A percentile compares a stretch with the other conserved stretches of the same genome.
Conservation (phyloP, 768 basidiomycete species). For the Tylopilus rubrobrunneus region DNA sequence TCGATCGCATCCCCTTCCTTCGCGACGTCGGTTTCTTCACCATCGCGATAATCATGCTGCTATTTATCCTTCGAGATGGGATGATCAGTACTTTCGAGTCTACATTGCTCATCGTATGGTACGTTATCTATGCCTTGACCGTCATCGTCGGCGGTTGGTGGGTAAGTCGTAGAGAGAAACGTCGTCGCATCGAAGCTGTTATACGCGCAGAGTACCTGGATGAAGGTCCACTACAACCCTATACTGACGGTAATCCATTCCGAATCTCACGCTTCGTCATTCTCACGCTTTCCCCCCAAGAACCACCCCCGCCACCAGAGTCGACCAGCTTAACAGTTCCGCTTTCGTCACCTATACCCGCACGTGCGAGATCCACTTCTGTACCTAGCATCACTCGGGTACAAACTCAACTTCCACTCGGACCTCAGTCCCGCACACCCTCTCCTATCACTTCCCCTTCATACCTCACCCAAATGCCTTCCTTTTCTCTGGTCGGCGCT, state of each 20-base stretch:
- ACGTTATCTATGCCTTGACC: slow-evolving; percentile 69
- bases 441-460: slow-evolving; percentile 43
- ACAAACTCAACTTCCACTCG: slow-evolving; percentile 39
- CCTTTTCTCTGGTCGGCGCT: slow-evolving; percentile 90
- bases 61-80: slow-evolving; percentile 76
- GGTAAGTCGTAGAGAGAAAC: slow-evolving; percentile 51
- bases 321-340: slow-evolving; percentile 14
- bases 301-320: neutral
- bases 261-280: neutral
- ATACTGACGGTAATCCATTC: slow-evolving; percentile 59
- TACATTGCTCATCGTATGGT: slow-evolving; percentile 62
- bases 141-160: slow-evolving; percentile 81
- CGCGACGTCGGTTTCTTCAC: slow-evolving; percentile 96
- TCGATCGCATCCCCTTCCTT: slow-evolving; percentile 75
- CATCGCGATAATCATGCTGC: slow-evolving; percentile 69
- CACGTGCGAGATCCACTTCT: slow-evolving; percentile 38
- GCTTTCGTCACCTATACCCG: slow-evolving; percentile 31
- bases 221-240: slow-evolving; percentile 46
- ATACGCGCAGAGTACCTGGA: slow-evolving; percentile 56
- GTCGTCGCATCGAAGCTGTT: slow-evolving; percentile 44
- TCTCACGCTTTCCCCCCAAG: slow-evolving; percentile 14
- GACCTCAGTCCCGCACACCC: slow-evolving; percentile 42
- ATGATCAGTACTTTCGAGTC: slow-evolving; percentile 70
- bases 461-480: slow-evolving; percentile 57
- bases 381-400: slow-evolving; percentile 36